Base-by-base conservation (phyloP, 2,329 filamentous ascomycete species). In the Cordyceps pruinosa region DNA sequence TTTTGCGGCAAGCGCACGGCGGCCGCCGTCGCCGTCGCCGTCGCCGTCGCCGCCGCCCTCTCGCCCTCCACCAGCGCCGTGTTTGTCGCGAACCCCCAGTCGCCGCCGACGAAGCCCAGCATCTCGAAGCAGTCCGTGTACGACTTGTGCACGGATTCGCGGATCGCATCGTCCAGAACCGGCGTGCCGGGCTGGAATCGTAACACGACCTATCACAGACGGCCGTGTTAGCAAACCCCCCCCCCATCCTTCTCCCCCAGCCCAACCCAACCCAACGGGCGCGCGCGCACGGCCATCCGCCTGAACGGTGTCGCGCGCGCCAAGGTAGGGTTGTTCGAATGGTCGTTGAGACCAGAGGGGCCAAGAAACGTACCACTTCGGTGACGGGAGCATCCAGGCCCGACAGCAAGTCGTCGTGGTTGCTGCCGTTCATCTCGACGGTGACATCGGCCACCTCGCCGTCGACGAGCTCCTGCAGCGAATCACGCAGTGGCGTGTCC, bases 51-150 rank as follows among this genome's bases (percentile, higher is more conserved):
- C 13, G 53, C 6, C 5, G 2, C 17, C 19, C 19, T 41, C 3
- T 47, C 41, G 23, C 39, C 47, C 5, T 46, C 9, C 12, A 35
- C 30, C 7, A 23, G 49, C 12, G 37, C 46, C 21, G 55, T 52
- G 47, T 51, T 52, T 10, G 37, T 37, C 21, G 46, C 55, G 13
- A 44, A 46, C 10, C 55, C 55, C 55, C 39, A 46, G 47, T 46
- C 55, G 23, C 55, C 55, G n/a, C 37, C 47, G 39, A 57, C 55
- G 15, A 57, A 57, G 37, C 55, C 55, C 21, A 45, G 26, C 39
- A 45, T 46, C 5, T 46, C 25, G 30, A 34, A 50, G 55, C 55
- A 51, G 47, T 46, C 55, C 6, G 39, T 51, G 41, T 57, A 46
- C 47, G 25, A 17, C 41, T 52, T 51, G 41, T 57, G 47, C 46